Conservation (phyloP, 352 stramenopile genomes). For the Globisporangium megalacanthum region DNA sequence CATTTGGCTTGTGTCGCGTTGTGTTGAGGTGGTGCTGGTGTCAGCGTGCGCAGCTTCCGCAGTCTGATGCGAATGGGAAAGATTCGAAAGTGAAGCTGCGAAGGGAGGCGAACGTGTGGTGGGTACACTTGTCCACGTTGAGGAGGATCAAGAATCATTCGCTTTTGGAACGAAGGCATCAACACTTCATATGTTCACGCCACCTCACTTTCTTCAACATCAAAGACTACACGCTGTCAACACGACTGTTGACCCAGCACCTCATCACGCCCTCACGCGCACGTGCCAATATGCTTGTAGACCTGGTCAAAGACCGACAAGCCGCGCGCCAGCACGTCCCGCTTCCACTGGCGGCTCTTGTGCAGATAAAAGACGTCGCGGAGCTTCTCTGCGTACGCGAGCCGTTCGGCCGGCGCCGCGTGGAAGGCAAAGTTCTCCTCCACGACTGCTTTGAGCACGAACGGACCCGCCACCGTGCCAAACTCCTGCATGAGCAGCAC, state of each 20-base stretch:
- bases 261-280: background rate
- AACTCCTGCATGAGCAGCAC: constrained; percentile 56
- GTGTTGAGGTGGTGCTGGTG: no score
- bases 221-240: background rate
- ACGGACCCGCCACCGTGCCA: constrained; percentile 49
- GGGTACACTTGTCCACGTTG: background rate
- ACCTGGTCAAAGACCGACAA: constrained; percentile 43
- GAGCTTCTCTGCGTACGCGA: constrained; percentile 56
- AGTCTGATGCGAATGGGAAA: no score
- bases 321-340: constrained; percentile 45
- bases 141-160: no score
- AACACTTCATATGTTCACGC: background rate
- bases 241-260: background rate
- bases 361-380: constrained; percentile 80
- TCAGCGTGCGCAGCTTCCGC: no score
- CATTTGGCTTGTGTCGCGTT: background rate
- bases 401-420: constrained; percentile 28
- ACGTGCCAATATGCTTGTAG: background rate
- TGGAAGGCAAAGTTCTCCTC: constrained; percentile 64
- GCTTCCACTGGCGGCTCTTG: constrained; percentile 57
- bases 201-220: background rate
- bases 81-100: no score
- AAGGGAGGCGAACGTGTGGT: no score
- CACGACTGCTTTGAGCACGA: constrained; percentile 53
- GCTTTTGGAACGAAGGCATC: background rate